Conservation (phyloP, 2,329 filamentous ascomycete genomes). For the Parafenestella ontariensis region DNA sequence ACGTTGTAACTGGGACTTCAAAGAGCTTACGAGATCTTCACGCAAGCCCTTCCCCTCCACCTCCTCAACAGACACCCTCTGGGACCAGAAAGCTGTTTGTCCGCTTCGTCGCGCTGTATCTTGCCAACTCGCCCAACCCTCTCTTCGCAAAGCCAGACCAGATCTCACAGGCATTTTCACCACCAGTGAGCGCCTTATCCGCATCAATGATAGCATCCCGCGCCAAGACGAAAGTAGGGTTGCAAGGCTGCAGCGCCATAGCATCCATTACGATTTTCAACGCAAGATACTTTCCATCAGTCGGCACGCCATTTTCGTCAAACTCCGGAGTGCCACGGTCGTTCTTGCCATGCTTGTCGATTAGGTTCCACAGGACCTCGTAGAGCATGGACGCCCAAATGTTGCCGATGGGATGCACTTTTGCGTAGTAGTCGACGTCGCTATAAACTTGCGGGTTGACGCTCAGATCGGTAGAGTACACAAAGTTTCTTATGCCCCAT, state of each 20-base stretch:
- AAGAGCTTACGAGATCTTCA: background rate
- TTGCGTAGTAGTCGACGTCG: conserved; percentile 48
- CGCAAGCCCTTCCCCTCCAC: background rate
- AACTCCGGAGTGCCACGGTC: conserved; percentile 53
- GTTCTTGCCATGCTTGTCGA: conserved; percentile 63
- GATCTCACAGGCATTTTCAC: conserved; percentile 59
- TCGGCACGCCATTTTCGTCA: conserved; percentile 55
- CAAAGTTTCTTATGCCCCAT: conserved; percentile 57
- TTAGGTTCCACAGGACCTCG: conserved; percentile 65
- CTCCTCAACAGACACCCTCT: conserved; percentile 15
- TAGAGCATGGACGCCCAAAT: conserved; percentile 63
- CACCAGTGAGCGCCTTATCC: conserved; percentile 60
- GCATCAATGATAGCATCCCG: conserved; percentile 65
- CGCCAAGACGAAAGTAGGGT: conserved; percentile 61
- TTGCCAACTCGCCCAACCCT: conserved; percentile 55
- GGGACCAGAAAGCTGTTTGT: conserved; percentile 35
- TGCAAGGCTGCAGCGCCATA: conserved; percentile 64
- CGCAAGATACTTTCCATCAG: conserved; percentile 60
- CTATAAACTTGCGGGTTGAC: conserved; percentile 62
- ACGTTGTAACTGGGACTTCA: background rate
- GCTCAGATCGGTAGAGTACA: conserved; percentile 59
- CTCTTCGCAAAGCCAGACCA: conserved; percentile 66
- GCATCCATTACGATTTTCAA: conserved; percentile 63
- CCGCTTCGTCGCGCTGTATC: conserved; percentile 25
- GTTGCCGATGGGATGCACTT: conserved; percentile 59